These are phyloP conservation scores for Colletotrichum salicis DNA, from an alignment of 2,329 filamentous ascomycete genomes.

Conservation along the genomic window DNA sequence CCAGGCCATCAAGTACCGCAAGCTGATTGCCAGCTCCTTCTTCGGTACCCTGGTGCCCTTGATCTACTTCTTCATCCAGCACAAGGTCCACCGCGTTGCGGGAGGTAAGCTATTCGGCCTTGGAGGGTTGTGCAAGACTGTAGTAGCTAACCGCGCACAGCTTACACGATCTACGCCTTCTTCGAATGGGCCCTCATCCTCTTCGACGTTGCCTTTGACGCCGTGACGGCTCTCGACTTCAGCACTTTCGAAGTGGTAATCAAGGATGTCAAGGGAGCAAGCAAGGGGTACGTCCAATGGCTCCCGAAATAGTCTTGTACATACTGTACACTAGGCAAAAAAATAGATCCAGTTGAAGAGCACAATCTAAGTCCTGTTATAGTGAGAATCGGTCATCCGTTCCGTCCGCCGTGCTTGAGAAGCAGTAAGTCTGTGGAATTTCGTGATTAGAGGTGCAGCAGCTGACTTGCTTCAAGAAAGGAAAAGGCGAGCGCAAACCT, in stretches of 20 bases:
- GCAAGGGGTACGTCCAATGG: conserved; percentile 98
- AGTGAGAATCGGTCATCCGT: conserved; percentile 61
- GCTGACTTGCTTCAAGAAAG: conserved; percentile 65
- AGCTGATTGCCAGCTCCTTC: conserved; percentile 83
- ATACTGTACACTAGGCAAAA: conserved; percentile 47
- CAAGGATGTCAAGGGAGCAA: conserved; percentile 87
- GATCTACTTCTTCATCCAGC: conserved; percentile 97
- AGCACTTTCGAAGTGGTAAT: conserved; percentile 86
- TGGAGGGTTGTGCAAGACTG: neutral
- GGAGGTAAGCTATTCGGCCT: conserved; percentile 74
- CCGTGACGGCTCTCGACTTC: conserved; percentile 93
- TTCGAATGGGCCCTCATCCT: conserved; percentile 97
- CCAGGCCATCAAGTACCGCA: conserved; percentile 86
- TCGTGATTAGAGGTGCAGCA: neutral
- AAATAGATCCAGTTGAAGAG: conserved; percentile 44
- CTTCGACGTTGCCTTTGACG: conserved; percentile 96
- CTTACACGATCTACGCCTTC: conserved; percentile 97
- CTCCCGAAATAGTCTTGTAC: conserved; percentile 81
- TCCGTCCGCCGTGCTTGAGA: conserved; percentile 68
- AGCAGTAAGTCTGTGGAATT: conserved; percentile 70
- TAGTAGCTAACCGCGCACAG: conserved; percentile 58
- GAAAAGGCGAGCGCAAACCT: conserved; percentile 77
- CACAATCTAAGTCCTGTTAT: conserved; percentile 53
- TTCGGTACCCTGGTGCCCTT: conserved; percentile 91
- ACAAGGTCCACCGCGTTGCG: conserved; percentile 93